These are phyloP conservation scores for Pseudocercospora ulei DNA, from an alignment of 2,329 filamentous ascomycete genomes.

Conservation along the genomic window DNA sequence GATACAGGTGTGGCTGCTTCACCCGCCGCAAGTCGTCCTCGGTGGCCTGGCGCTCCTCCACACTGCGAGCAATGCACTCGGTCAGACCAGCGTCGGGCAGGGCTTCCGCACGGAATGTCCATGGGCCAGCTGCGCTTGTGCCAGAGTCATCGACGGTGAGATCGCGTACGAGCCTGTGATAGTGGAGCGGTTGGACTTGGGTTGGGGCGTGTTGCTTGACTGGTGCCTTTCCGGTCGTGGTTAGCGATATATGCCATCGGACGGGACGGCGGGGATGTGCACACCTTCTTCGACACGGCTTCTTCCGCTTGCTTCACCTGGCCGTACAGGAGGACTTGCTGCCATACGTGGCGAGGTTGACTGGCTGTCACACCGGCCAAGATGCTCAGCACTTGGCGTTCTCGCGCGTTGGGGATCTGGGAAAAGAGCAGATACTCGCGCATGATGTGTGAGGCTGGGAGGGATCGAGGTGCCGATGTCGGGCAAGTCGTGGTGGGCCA, in stretches of 20 bases:
- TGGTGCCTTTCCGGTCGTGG: no score
- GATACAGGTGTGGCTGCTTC: constrained; percentile 19
- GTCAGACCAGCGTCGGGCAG: constrained; percentile 44
- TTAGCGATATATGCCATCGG: neutral
- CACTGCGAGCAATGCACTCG: constrained; percentile 46
- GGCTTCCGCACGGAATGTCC: constrained; percentile 27
- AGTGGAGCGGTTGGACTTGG: constrained; percentile 12
- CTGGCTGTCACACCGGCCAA: constrained; percentile 53
- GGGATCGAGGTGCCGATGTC: constrained; percentile 9
- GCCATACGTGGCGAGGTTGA: constrained; percentile 48
- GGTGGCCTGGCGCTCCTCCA: constrained; percentile 42
- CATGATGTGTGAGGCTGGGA: constrained; percentile 39
- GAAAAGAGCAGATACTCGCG: constrained; percentile 55
- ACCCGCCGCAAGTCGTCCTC: constrained; percentile 38
- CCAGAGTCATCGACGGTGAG: constrained; percentile 14
- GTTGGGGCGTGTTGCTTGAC: constrained; percentile 13
- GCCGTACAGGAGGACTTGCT: constrained; percentile 52
- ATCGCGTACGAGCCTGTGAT: constrained; percentile 24
- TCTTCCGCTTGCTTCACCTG: constrained; percentile 36
- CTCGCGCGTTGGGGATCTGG: constrained; percentile 48
- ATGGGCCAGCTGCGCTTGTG: constrained; percentile 13
- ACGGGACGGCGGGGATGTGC: neutral
- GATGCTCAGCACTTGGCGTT: constrained; percentile 53
- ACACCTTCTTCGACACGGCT: constrained; percentile 21
- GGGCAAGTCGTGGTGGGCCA: constrained; percentile 2